phyloP scores from a whole-genome alignment of 768 basidiomycete species.

The Suillus clintonianus region DNA sequence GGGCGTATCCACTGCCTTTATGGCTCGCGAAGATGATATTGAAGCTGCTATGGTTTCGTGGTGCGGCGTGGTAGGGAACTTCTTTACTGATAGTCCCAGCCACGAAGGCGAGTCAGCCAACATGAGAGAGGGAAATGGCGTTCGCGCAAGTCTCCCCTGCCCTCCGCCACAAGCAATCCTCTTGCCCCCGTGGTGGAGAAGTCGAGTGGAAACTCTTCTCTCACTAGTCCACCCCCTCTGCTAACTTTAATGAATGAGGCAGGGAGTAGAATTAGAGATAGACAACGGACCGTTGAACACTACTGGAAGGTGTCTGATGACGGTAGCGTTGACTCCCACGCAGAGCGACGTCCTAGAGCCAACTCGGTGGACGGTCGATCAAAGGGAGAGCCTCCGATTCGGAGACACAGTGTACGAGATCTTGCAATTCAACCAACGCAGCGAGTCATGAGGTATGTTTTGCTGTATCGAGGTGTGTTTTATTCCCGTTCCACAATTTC shows the following conservation, averaged over 20 bases:
- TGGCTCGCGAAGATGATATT: conserved; percentile 51
- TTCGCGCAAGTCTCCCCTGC: conserved; percentile 19
- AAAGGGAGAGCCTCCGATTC: conserved; percentile 10
- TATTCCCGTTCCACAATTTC: neutral
- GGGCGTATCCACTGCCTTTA: conserved; percentile 64
- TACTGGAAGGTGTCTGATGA: neutral
- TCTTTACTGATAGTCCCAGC: conserved; percentile 34
- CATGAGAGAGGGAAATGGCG: conserved; percentile 23
- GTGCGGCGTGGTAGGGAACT: conserved; percentile 34
- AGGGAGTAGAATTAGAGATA: conserved; percentile 6
- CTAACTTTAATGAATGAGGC: conserved; percentile 9
- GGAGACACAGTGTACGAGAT: conserved; percentile 47
- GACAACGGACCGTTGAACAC: conserved; percentile 10
- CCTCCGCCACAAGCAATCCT: conserved; percentile 3
- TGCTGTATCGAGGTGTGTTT: conserved; percentile 57
- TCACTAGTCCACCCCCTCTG: conserved; percentile 10
- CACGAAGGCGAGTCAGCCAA: conserved; percentile 13
- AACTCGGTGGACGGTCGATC: neutral
- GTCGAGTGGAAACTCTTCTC: conserved; percentile 1
- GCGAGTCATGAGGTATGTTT: conserved; percentile 61
- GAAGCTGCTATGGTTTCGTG: conserved; percentile 60
- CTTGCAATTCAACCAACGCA: conserved; percentile 66
- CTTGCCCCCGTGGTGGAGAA: conserved; percentile 5
- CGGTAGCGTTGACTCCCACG: conserved; percentile 5
- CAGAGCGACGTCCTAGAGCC: neutral